Conservation (phyloP, 805 yeast species). For the Sugiyamaella boreocaroliniensis region DNA sequence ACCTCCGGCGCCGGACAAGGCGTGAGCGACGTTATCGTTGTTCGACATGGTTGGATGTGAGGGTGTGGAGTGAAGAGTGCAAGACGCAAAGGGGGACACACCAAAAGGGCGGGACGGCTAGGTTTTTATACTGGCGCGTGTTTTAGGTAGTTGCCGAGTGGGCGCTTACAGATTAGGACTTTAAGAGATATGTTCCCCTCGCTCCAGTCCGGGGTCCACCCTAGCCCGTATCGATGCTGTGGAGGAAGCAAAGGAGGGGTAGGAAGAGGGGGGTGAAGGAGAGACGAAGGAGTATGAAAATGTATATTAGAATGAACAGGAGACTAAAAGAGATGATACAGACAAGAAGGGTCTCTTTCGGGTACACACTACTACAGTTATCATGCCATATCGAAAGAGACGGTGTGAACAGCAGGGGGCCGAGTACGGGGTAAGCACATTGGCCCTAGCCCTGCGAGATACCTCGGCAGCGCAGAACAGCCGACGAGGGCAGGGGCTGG, state of each 20-base stretch:
- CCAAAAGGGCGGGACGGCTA: constrained; percentile 24
- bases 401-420: no score
- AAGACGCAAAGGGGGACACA: not conserved
- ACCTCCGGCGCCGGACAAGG: constrained; percentile 91
- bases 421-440: not conserved
- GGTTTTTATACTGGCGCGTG: not conserved
- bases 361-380: no score
- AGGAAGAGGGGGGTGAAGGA: no score
- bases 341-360: no score
- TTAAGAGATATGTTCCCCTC: not conserved
- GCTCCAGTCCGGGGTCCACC: not conserved
- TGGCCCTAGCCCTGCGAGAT: not conserved
- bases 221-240: no score
- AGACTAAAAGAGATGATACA: no score
- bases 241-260: no score
- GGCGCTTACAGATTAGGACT: not conserved
- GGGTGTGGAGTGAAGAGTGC: not conserved
- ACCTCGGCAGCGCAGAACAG: not conserved
- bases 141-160: not conserved
- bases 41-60: constrained; percentile 18
- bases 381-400: no score
- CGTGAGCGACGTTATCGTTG: constrained; percentile 59
- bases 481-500: not conserved
- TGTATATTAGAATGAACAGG: no score
- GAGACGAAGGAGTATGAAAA: no score